Evolutionary conservation across 192 early-diverging fungal genomes (phyloP).

Genomic region (Linnemannia elongata): DNA sequence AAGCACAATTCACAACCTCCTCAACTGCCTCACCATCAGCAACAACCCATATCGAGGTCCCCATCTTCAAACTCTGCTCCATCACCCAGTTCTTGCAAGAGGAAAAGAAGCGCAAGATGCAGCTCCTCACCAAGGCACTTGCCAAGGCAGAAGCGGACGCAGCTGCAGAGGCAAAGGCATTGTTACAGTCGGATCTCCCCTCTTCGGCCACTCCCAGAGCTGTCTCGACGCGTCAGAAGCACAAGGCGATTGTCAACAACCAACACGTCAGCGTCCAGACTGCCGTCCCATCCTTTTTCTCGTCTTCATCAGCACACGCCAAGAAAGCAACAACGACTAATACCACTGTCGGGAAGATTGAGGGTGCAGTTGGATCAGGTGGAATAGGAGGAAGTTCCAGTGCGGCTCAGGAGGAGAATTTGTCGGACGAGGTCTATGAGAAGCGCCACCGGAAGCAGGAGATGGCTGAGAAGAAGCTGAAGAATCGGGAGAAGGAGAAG

Average conservation of each 20-base stretch:
- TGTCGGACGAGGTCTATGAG: conserved; percentile 61
- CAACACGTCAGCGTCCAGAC: conserved; percentile 47
- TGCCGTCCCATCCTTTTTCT: conserved; percentile 27
- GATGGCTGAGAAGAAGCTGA: conserved; percentile 67
- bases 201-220: conserved; percentile 10
- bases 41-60: conserved; percentile 47
- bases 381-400: not conserved
- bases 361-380: conserved; percentile 1
- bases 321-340: conserved; percentile 34
- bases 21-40: conserved; percentile 17
- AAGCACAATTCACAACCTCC: not conserved
- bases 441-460: conserved; percentile 67
- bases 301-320: conserved; percentile 4
- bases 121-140: conserved; percentile 35
- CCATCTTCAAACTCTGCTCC: conserved; percentile 44
- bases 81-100: conserved; percentile 48
- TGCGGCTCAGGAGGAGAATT: conserved; percentile 30
- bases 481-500: conserved; percentile 69
- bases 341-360: conserved; percentile 34
- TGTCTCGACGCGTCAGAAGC: conserved; percentile 47
- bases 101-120: conserved; percentile 52
- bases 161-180: conserved; percentile 26
- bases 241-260: conserved; percentile 35
- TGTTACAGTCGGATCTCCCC: conserved; percentile 1
- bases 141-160: conserved; percentile 45